Base-by-base conservation (phyloP, 805 yeast genomes). In the Wickerhamiella hasegawae region DNA sequence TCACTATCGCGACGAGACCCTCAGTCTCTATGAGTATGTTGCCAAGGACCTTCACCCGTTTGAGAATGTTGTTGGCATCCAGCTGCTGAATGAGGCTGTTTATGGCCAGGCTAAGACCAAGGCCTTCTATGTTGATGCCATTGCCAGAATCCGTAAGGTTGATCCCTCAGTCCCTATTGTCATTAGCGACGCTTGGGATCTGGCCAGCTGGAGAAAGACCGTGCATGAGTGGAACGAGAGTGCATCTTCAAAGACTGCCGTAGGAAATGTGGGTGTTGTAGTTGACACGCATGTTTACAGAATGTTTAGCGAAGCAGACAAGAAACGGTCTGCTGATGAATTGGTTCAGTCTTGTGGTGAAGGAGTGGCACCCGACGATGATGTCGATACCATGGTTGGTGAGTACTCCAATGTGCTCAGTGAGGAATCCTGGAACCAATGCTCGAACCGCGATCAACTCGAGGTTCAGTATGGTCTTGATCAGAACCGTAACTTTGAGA, bases 171-270 rank as follows among this genome's bases (percentile, higher is more conserved):
- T 83, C 23, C 94, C 94, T 0, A 62, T 87, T 4, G 59, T 79
- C 14, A 78, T 87, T 24, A 81, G 94, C 2, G 97, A 87, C 52
- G 94, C 94, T 3, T 90, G 97, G 97, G 76, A 83, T 75, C 69
- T 90, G 4, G 68, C 69, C 43, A 80, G 71, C 50, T 81, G 84
- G 81, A 74, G 66, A 18, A 60, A 72, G 40, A 80, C 78, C 75
- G 54, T 82, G 6, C 42, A 48, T 29, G 66, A 65, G 33, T 50
- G 58, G 23, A 65, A 66, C 25, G 57, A 57, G 29, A 41, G 51
- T 12, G 48, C 55, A 2, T 55, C 56, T 4, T 54, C 40, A 6
- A 23, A 32, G 11, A 16, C 34, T 14, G 17, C 33, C 12, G 24
- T 54, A 3, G 53, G 49, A 22, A 48, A 58, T 12, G 44, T 71